phyloP scores from a whole-genome alignment of 2,329 filamentous ascomycete genomes.

The Trichoderma brevicompactum region DNA sequence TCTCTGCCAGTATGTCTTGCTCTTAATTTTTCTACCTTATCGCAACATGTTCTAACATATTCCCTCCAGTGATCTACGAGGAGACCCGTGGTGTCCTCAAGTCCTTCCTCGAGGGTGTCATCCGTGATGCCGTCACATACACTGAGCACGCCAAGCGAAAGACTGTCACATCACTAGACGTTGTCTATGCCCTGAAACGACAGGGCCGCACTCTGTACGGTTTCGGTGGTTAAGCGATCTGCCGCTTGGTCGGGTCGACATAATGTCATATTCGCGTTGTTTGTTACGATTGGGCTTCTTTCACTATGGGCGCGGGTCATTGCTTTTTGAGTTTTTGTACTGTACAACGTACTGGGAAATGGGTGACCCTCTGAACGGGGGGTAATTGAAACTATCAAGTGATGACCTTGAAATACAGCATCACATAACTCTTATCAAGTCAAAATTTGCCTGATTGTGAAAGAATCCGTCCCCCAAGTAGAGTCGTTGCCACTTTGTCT shows the following conservation, averaged over 20 bases:
- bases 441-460: conserved; percentile 4
- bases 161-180: conserved; percentile 73
- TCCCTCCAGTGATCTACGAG: conserved; percentile 71
- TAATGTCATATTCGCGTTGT: conserved; percentile 37
- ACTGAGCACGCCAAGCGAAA: conserved; percentile 82
- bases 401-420: conserved; percentile 27
- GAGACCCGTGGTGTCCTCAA: conserved; percentile 78
- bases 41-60: no score
- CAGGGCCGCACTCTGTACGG: conserved; percentile 81
- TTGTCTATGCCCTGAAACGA: conserved; percentile 70
- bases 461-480: neutral
- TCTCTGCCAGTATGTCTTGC: conserved; percentile 77
- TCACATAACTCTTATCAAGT: conserved; percentile 15
- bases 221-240: conserved; percentile 75
- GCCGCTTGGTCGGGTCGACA: conserved; percentile 18
- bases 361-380: conserved; percentile 43
- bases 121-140: conserved; percentile 77
- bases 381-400: conserved; percentile 39
- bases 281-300: conserved; percentile 49
- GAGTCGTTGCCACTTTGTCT: no score
- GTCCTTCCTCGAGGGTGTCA: conserved; percentile 77
- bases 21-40: no score
- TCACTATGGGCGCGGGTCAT: conserved; percentile 49
- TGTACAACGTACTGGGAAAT: conserved; percentile 43
- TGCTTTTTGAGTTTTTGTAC: conserved; percentile 49